These are phyloP conservation scores for Fusarium chuoi DNA, from an alignment of 2,329 filamentous ascomycete species.

Conservation along the genomic window DNA sequence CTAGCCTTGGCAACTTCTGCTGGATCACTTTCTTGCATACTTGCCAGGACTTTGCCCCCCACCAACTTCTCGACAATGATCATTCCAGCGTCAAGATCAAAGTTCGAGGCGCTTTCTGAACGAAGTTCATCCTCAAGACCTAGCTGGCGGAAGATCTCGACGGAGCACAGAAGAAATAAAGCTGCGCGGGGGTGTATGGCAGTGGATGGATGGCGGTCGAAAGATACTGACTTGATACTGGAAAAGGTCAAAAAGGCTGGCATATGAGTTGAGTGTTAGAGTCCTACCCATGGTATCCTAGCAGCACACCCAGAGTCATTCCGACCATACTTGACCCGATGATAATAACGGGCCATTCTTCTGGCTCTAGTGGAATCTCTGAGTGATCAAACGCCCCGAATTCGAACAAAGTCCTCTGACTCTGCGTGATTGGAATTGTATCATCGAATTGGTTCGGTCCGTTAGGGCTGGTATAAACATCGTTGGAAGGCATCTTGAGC, in stretches of 20 bases:
- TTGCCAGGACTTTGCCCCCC: not conserved
- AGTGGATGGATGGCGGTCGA: not conserved
- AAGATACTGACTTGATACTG: not conserved
- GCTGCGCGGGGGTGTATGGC: not conserved
- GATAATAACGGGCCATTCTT: not conserved
- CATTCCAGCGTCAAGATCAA: not conserved
- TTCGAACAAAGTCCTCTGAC: not conserved
- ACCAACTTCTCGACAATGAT: not conserved
- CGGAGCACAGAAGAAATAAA: not conserved
- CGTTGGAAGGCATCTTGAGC: not conserved
- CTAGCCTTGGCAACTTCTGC: not conserved
- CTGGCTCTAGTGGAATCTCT: not conserved
- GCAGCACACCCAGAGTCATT: not conserved
- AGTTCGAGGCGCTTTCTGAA: not conserved
- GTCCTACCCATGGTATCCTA: not conserved
- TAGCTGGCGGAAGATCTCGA: not conserved
- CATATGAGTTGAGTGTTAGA: not conserved
- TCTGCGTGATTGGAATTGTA: not conserved
- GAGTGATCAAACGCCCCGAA: not conserved
- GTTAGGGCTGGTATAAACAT: not conserved
- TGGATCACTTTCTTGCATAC: not conserved
- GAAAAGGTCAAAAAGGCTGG: rapidly evolving
- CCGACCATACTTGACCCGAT: not conserved
- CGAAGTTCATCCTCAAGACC: not conserved
- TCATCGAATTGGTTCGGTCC: not conserved